phyloP scores from a whole-genome alignment of 2,329 filamentous ascomycete species.

The Decorospora gaudefroyi region DNA sequence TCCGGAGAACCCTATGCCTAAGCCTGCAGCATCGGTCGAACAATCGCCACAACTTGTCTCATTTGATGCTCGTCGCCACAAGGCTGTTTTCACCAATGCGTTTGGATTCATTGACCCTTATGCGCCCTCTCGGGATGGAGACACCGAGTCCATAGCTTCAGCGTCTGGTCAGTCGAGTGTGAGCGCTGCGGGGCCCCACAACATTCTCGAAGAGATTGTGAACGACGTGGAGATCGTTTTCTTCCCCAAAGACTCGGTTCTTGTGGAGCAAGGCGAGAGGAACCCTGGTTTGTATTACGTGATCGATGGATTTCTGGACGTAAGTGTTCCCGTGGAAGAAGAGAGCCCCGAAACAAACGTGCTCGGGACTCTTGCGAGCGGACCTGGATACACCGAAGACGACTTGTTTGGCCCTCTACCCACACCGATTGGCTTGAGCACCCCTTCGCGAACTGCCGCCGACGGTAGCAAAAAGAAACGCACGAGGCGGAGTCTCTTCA shows the following conservation, averaged over 20 bases:
- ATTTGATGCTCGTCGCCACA: conserved; percentile 79
- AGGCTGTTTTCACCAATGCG: conserved; percentile 79
- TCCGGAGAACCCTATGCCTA: conserved; percentile 66
- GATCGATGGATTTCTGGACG: conserved; percentile 93
- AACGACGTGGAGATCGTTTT: conserved; percentile 97
- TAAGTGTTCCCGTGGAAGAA: conserved; percentile 79
- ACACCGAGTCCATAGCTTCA: conserved; percentile 79
- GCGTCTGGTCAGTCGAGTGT: conserved; percentile 51
- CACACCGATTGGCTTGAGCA: conserved; percentile 32
- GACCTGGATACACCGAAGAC: conserved; percentile 42
- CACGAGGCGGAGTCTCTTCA: conserved; percentile 73
- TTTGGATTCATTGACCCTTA: conserved; percentile 90
- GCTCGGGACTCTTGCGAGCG: conserved; percentile 49
- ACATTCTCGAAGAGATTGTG: conserved; percentile 77
- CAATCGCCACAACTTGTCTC: conserved; percentile 83
- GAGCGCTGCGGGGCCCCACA: conserved; percentile 65
- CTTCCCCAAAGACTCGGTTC: conserved; percentile 90
- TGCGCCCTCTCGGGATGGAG: conserved; percentile 75
- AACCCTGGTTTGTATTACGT: conserved; percentile 97
- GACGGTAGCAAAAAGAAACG: conserved; percentile 54
- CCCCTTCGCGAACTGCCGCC: conserved; percentile 32
- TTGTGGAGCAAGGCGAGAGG: conserved; percentile 96
- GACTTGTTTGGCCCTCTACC: conserved; percentile 42
- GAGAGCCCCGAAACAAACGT: conserved; percentile 54
- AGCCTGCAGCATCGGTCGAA: conserved; percentile 70